A percentile compares a stretch with the other conserved stretches of the same genome.
phyloP scores from a whole-genome alignment of 2,329 filamentous ascomycete genomes.

The Aspergillus sp. region DNA sequence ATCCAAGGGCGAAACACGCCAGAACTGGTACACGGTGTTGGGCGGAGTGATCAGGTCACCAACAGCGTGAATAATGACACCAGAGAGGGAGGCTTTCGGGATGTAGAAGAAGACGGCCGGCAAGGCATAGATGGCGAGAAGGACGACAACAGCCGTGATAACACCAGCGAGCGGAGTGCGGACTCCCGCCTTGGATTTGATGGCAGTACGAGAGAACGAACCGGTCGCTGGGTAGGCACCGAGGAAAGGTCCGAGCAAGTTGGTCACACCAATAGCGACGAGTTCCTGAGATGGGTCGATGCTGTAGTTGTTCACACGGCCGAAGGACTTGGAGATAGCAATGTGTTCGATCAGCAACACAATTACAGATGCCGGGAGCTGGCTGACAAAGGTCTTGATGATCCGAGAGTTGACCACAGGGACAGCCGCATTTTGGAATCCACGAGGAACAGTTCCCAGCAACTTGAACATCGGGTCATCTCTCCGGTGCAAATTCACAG shows the following conservation, averaged over 20 bases:
- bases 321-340: constrained; percentile 95
- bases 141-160: constrained; percentile 79
- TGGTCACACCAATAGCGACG: constrained; percentile 88
- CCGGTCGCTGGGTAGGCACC: constrained; percentile 91
- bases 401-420: constrained; percentile 67
- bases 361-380: constrained; percentile 83
- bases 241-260: constrained; percentile 85
- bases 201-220: constrained; percentile 93
- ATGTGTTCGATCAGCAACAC: constrained; percentile 97
- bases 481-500: constrained; percentile 69
- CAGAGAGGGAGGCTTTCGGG: constrained; percentile 73
- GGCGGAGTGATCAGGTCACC: constrained; percentile 88
- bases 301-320: constrained; percentile 90
- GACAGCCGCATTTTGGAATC: constrained; percentile 73
- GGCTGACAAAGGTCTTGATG: constrained; percentile 63
- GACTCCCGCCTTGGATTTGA: constrained; percentile 95
- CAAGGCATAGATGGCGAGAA: constrained; percentile 85
- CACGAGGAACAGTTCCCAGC: constrained; percentile 73
- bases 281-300: constrained; percentile 96
- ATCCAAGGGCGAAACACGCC: constrained; percentile 86
- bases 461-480: constrained; percentile 69
- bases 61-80: constrained; percentile 93
- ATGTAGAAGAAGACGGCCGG: constrained; percentile 93
- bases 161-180: constrained; percentile 86
- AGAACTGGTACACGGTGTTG: constrained; percentile 91